Evolutionary conservation across 1,139 yeast genomes (phyloP).

Genomic region (Suzukiozyma palmioleophila): DNA sequence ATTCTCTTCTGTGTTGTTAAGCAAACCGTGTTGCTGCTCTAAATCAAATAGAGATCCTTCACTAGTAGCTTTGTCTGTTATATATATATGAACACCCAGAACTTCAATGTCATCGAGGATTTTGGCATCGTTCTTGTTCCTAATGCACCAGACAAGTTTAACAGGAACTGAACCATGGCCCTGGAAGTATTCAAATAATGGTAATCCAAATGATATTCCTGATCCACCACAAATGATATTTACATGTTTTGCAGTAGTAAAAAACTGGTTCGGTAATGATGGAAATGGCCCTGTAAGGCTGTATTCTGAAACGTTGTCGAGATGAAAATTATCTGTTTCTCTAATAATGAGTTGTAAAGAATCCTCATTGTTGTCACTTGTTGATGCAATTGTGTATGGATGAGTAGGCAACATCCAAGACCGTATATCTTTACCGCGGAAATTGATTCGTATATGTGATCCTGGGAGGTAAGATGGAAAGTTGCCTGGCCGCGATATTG

Average conservation of each 20-base stretch:
- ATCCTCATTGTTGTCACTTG: constrained; percentile 10
- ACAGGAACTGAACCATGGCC: constrained; percentile 9
- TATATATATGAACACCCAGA: constrained; percentile 15
- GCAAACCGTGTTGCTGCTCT: constrained; percentile 11
- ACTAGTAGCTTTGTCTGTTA: constrained; percentile 16
- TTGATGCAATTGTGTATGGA: constrained; percentile 31
- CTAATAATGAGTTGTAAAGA: constrained; percentile 25
- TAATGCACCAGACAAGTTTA: constrained; percentile 51
- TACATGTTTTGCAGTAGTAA: constrained; percentile 46
- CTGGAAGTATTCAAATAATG: constrained; percentile 43
- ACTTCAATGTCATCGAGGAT: constrained; percentile 32
- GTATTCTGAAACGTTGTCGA: constrained; percentile 14
- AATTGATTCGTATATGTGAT: constrained; percentile 32
- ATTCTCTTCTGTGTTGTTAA: constrained; percentile 6
- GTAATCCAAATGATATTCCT: constrained; percentile 75
- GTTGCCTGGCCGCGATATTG: constrained; percentile 20
- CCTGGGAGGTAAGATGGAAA: constrained; percentile 31
- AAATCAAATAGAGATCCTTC: constrained; percentile 12
- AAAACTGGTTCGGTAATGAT: constrained; percentile 22
- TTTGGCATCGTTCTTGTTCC: constrained; percentile 37
- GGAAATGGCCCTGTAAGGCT: constrained; percentile 27
- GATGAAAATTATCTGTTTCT: constrained; percentile 14
- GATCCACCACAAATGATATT: constrained; percentile 79
- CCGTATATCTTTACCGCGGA: constrained; percentile 12
- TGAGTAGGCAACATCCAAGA: constrained; percentile 34